Conservation (phyloP, 345 rosid genomes). For the Camelina laxa region DNA sequence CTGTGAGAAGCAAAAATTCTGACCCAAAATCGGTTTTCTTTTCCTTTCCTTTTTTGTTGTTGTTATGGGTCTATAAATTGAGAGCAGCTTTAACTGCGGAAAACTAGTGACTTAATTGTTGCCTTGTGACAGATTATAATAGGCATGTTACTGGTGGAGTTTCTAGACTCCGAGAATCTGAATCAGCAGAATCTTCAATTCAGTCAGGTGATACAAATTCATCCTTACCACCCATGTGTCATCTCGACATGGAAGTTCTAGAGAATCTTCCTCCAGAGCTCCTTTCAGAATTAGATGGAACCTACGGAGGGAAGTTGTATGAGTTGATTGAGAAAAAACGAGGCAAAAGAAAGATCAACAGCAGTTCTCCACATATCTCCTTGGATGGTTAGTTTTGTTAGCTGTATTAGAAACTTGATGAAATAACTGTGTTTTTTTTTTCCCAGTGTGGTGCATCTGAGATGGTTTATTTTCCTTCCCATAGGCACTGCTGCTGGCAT, state of each 20-base stretch:
- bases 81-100: neutral
- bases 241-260: conserved; percentile 83
- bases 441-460: conserved; percentile 3
- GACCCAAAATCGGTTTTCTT: conserved; percentile 19
- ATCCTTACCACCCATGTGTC: conserved; percentile 64
- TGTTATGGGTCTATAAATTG: neutral
- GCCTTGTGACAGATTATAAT: conserved; percentile 51
- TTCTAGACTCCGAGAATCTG: conserved; percentile 41
- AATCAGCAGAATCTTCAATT: conserved; percentile 45
- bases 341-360: conserved; percentile 46
- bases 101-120: conserved; percentile 17
- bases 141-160: conserved; percentile 41
- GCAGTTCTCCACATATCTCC: conserved; percentile 33
- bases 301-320: conserved; percentile 73
- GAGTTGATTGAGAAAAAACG: conserved; percentile 60
- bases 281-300: conserved; percentile 77
- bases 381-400: conserved; percentile 49
- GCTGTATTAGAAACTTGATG: neutral
- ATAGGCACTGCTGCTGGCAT: conserved; percentile 30
- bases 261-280: conserved; percentile 86
- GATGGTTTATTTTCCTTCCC: conserved; percentile 1
- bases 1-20: neutral
- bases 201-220: conserved; percentile 45
- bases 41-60: conserved; percentile 1
- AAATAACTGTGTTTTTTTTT: neutral